phyloP scores from a whole-genome alignment of 2,329 filamentous ascomycete genomes.

The Phaeophleospora eucalypticola region DNA sequence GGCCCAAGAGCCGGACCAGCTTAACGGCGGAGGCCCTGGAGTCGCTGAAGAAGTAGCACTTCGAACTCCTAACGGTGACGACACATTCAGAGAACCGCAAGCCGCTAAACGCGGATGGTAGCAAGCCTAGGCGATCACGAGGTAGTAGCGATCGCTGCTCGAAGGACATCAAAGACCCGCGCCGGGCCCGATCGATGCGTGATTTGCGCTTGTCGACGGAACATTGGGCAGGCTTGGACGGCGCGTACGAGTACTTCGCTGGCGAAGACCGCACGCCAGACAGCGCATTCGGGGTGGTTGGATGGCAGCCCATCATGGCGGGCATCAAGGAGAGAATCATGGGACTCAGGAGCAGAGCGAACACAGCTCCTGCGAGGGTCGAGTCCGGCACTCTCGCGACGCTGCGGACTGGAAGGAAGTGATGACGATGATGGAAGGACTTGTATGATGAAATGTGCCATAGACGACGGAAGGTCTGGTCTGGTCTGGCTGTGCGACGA shows the following conservation, averaged over 20 bases:
- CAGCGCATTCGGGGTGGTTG: not conserved
- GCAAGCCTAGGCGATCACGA: conserved; percentile 6
- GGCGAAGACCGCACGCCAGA: conserved; percentile 1
- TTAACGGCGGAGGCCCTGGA: conserved; percentile 26
- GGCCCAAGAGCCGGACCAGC: conserved; percentile 22
- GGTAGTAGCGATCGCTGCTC: conserved; percentile 8
- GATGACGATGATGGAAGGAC: not conserved
- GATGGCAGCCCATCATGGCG: conserved; percentile 16
- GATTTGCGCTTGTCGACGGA: conserved; percentile 1
- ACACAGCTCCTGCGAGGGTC: conserved; percentile 22
- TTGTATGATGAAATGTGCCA: not conserved
- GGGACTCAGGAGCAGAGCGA: conserved; percentile 20
- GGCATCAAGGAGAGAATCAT: conserved; percentile 21
- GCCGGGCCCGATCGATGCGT: not conserved
- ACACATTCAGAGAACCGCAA: conserved; percentile 3
- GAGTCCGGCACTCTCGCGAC: conserved; percentile 11
- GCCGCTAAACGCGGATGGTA: conserved; percentile 2
- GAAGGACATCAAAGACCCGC: not conserved
- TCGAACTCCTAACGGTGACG: conserved; percentile 6
- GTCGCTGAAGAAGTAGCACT: conserved; percentile 31
- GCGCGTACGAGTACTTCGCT: conserved; percentile 12
- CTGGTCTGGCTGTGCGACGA: too few species aligned
- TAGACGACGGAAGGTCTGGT: not conserved
- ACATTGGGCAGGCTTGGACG: conserved; percentile 14
- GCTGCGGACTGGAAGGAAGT: conserved; percentile 1